phyloP scores from a whole-genome alignment of 73 alveolate species.

The Breviolum minutum region DNA sequence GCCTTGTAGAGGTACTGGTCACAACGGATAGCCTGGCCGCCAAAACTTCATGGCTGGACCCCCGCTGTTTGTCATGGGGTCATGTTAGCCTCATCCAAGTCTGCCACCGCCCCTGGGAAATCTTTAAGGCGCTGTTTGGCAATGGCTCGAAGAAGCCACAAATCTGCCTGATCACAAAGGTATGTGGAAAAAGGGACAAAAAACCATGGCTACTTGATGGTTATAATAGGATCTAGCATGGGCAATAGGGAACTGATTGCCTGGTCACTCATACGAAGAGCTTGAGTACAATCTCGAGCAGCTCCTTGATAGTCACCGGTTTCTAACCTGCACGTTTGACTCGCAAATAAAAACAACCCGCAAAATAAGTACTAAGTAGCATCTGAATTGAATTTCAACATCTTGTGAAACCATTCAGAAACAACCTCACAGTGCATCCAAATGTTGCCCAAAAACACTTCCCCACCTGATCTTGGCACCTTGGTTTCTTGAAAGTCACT shows the following conservation, averaged over 20 bases:
- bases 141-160: slow-evolving; percentile 13
- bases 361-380: no score
- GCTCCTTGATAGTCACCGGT: slow-evolving; percentile 27
- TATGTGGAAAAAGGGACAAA: no score
- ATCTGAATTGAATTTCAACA: no score
- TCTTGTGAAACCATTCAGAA: no score
- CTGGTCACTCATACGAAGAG: slow-evolving; percentile 27
- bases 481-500: background rate
- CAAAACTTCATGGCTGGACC: background rate
- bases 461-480: slow-evolving; percentile 46
- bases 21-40: background rate
- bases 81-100: slow-evolving; percentile 3
- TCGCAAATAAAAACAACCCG: background rate
- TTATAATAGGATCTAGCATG: no score
- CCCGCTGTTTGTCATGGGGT: no score
- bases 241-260: no score
- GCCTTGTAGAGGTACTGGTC: slow-evolving; percentile 45
- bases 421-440: background rate
- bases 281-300: slow-evolving; percentile 33
- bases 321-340: background rate
- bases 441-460: background rate
- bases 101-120: background rate
- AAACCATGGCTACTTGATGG: no score
- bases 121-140: slow-evolving; percentile 29
- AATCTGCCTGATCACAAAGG: slow-evolving; percentile 6